Percentiles rank a stretch among this genome's conserved stretches.
These are phyloP conservation scores for Oryza rufipogon DNA, from an alignment of 176 grass and related monocot genomes.

Conservation along the genomic window DNA sequence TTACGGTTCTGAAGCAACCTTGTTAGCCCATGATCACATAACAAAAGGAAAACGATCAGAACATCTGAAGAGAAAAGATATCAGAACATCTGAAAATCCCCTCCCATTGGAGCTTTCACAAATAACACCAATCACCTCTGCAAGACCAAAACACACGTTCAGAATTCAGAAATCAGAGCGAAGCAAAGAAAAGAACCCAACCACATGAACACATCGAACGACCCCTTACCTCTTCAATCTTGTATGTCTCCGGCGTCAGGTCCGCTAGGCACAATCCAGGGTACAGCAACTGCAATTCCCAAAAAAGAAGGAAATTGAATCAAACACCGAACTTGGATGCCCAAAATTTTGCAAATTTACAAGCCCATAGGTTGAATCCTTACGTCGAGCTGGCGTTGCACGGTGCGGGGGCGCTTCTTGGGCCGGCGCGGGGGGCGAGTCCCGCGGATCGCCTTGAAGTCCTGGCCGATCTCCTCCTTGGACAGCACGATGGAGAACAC, in stretches of 20 bases:
- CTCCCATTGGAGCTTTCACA: slow-evolving; percentile 24
- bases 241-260: slow-evolving; percentile 50
- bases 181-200: not conserved
- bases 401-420: slow-evolving; percentile 55
- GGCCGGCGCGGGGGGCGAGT: slow-evolving; percentile 60
- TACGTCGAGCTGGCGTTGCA: slow-evolving; percentile 68
- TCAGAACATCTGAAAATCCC: slow-evolving; percentile 10
- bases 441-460: slow-evolving; percentile 56
- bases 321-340: slow-evolving; percentile 11
- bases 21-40: slow-evolving; percentile 29
- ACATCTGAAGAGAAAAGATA: not conserved
- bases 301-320: slow-evolving; percentile 10
- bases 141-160: not conserved
- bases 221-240: slow-evolving; percentile 53
- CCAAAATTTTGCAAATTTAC: not conserved
- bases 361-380: slow-evolving; percentile 6
- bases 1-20: slow-evolving; percentile 9
- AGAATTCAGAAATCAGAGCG: slow-evolving; percentile 19
- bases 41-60: slow-evolving; percentile 1
- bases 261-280: slow-evolving; percentile 61
- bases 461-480: slow-evolving; percentile 61
- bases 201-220: not conserved
- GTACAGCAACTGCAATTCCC: slow-evolving; percentile 54
- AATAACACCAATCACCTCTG: slow-evolving; percentile 46
- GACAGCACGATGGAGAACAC: slow-evolving; percentile 55